Evolutionary conservation across 1,139 yeast species (phyloP), one percentile per base, ranked within the genome.

Genomic region (Candida buenavistaensis): DNA sequence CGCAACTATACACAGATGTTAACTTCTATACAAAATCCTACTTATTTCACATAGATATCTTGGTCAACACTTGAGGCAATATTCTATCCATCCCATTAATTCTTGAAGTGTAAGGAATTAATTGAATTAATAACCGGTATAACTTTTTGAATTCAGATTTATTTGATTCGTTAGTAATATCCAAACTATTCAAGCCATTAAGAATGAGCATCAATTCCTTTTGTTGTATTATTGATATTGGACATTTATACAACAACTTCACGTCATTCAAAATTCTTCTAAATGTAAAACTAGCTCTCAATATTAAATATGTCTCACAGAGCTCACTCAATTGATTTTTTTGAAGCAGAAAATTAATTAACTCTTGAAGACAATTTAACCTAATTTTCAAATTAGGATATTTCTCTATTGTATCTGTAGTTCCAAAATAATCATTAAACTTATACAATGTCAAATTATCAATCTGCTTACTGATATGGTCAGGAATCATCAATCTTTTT

Each of bases 201-300:
- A 68, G 41, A 6, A 64, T 44, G 1, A 53, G 35, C 22, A 40
- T 26, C 19, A 67, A 36, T 44, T 70, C 76, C 21, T 54, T 53
- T 35, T 56, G 57, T 40, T 68, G 73, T 7, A 66, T 47, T 32
- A 53, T 54, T n/a, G 69, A 57, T 11, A 67, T 44, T 2, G 75
- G 75, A 30, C 59, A 51, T 28, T 48, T 51, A 30, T 50, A 49
- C 10, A 57, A 43, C 21, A 68, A 54, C 38, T 46, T 51, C 32
- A 50, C 51, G 35, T 67, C 72, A 29, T 64, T 64, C 13, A 68
- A 50, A 30, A 63, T 57, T 36, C 72, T 46, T 32, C 73, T 50
- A 15, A 69, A 43, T 10, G 62, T 44, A 41, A 67, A 62, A 3
- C 67, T 55, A 23, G 58, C 51, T 19, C 76, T 44, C 8, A 56